Evolutionary conservation across 495 filamentous ascomycete species (phyloP), one percentile per base, ranked within the genome.

Genomic region (Hypoxylon fragiforme): DNA sequence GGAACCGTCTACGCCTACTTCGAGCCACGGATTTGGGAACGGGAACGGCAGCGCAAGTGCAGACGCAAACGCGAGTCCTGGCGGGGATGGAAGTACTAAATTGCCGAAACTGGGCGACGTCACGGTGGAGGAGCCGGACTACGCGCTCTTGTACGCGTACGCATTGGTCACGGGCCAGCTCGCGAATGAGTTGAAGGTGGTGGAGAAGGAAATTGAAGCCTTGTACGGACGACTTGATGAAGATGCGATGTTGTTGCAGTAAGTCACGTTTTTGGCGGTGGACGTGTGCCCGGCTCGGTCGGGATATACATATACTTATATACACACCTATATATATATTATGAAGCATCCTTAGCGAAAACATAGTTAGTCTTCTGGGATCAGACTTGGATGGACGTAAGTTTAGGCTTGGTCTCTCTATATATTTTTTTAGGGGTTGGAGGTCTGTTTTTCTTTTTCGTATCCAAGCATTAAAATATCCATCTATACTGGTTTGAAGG

Each of bases 221-320:
- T 56, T 92, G 47, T 96, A 90, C 75, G 91, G 91, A 0, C 80
- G 87, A 31, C 63, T 95, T 42, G 76, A 85, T 65, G 88, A 91
- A 67, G 87, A 92, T 57, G 73, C 80, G 38, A 67, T 94, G 52
- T 77, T 89, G 60, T 67, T 95, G 50, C 79, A 87, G 65, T 85
- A 40, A 59, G 13, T n/a, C n/a, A n/a, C n/a, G n/a, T n/a, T n/a
- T n/a, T n/a, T n/a, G n/a, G n/a, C n/a, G n/a, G n/a, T n/a, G n/a
- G n/a, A n/a, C n/a, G n/a, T n/a, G n/a, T n/a, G n/a, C n/a, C n/a
- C n/a, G n/a, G n/a, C n/a, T n/a, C n/a, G n/a, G n/a, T n/a, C n/a
- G n/a, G 4, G 24, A 28, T 28, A 9, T 4, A 28, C 4, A 28
- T 9, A 28, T 28, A 28, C 4, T 28, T 28, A 9, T 28, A 9